phyloP scores from a whole-genome alignment of 2,329 filamentous ascomycete species.

The Phialophora tarda region DNA sequence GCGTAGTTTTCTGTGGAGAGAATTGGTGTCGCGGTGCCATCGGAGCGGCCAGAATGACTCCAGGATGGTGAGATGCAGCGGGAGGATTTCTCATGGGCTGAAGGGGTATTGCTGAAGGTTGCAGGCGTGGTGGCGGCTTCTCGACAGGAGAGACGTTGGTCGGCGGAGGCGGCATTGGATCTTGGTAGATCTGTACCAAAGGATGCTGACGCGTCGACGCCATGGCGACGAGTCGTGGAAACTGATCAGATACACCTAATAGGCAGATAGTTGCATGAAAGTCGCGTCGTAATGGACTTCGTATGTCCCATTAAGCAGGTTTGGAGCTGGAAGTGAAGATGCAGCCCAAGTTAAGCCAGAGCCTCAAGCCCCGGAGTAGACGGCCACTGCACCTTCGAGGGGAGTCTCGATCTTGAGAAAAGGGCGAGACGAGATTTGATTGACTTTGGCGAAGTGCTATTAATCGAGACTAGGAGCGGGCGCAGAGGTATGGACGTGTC shows the following conservation, averaged over 20 bases:
- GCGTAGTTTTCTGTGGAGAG: slow-evolving; percentile 68
- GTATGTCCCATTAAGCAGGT: slow-evolving; percentile 29
- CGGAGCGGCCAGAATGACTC: slow-evolving; percentile 70
- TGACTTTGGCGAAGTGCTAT: slow-evolving; percentile 23
- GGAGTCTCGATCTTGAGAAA: slow-evolving; percentile 21
- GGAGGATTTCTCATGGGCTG: slow-evolving; percentile 35
- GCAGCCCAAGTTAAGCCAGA: slow-evolving; percentile 17
- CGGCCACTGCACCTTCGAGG: slow-evolving; percentile 16
- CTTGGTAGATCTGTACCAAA: slow-evolving; percentile 64
- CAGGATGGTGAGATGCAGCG: slow-evolving; percentile 58
- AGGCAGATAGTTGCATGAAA: slow-evolving; percentile 28
- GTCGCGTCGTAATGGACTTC: slow-evolving; percentile 30
- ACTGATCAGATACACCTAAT: slow-evolving; percentile 24
- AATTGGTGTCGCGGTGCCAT: slow-evolving; percentile 48
- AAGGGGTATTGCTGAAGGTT: slow-evolving; percentile 60
- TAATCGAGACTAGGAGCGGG: slow-evolving; percentile 19
- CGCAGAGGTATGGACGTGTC: slow-evolving; percentile 31
- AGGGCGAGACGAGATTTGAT: slow-evolving; percentile 35
- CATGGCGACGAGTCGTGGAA: slow-evolving; percentile 33
- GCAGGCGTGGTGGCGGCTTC: slow-evolving; percentile 50
- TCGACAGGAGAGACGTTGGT: slow-evolving; percentile 42
- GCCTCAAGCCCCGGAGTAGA: slow-evolving; percentile 12
- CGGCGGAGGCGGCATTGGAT: slow-evolving; percentile 55
- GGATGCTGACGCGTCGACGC: slow-evolving; percentile 47
- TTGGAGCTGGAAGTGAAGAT: slow-evolving; percentile 15